Conservation (phyloP, 305 asterid genomes). For the Fraxinus xanthoxyloides region DNA sequence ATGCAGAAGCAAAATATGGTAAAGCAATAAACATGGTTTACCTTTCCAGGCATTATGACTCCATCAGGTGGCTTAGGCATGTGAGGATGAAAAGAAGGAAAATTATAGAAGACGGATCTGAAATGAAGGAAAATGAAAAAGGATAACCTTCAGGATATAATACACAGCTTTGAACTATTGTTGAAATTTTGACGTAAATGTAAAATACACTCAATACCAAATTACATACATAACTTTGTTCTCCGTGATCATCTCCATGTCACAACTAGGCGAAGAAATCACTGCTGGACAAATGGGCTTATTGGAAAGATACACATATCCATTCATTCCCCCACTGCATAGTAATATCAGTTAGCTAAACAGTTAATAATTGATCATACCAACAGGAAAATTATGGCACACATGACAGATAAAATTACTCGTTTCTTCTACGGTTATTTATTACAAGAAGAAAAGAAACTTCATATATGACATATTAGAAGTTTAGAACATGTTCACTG, state of each 20-base stretch:
- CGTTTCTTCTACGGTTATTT: background rate
- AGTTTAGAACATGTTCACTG: background rate
- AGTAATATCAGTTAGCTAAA: slow-evolving; percentile 15
- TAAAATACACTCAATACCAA: background rate
- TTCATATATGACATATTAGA: background rate
- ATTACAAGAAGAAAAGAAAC: background rate
- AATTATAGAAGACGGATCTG: slow-evolving; percentile 51
- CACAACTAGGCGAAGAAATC: slow-evolving; percentile 40
- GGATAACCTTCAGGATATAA: background rate
- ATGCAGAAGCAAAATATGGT: background rate
- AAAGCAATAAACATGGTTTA: slow-evolving; percentile 16
- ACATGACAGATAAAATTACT: background rate
- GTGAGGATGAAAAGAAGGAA: slow-evolving; percentile 54
- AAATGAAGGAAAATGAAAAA: slow-evolving; percentile 13
- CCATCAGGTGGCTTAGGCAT: slow-evolving; percentile 48
- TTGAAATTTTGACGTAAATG: background rate
- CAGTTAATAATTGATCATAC: background rate
- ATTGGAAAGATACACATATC: slow-evolving; percentile 42
- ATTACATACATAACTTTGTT: slow-evolving; percentile 50
- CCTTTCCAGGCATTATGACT: slow-evolving; percentile 47
- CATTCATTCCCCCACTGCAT: slow-evolving; percentile 61
- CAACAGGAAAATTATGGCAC: background rate
- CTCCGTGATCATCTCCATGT: slow-evolving; percentile 31
- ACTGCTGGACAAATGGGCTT: slow-evolving; percentile 39
- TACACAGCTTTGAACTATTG: slow-evolving; percentile 1